phyloP scores from a whole-genome alignment of 139 green algal species.

The Nannochloris sp. region DNA sequence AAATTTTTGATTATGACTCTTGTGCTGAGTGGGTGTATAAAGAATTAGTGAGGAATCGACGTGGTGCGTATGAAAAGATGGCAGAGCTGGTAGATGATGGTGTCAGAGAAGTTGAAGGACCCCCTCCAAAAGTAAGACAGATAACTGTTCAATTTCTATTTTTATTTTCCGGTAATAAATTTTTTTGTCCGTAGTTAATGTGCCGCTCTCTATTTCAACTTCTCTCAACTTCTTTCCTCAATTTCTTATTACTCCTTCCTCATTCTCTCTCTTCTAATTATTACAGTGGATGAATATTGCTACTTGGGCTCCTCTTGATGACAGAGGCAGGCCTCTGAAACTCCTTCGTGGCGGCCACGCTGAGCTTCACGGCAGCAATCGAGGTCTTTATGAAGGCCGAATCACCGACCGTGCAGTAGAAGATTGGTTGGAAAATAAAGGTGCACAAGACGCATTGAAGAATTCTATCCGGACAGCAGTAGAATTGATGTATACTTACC shows the following conservation, averaged over 20 bases:
- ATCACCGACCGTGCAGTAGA: not conserved
- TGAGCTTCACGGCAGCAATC: not conserved
- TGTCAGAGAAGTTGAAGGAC: conserved; percentile 51
- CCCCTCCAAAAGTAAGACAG: conserved; percentile 12
- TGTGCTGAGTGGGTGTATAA: conserved; percentile 29
- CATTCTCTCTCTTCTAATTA: too few relatives aligned
- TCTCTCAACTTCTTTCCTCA: too few relatives aligned
- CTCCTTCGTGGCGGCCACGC: too few relatives aligned
- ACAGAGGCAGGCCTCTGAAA: too few relatives aligned
- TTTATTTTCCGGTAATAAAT: too few relatives aligned
- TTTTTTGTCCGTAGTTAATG: too few relatives aligned
- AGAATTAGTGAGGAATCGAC: conserved; percentile 9
- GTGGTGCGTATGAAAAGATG: not conserved
- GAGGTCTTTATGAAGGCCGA: not conserved
- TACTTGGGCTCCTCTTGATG: too few relatives aligned
- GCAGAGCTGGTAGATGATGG: conserved; percentile 42
- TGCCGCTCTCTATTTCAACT: too few relatives aligned
- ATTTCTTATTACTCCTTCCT: too few relatives aligned
- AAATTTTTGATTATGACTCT: conserved; percentile 3
- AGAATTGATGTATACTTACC: conserved; percentile 46
- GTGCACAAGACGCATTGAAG: conserved; percentile 37
- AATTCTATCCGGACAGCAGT: conserved; percentile 46
- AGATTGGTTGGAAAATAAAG: conserved; percentile 31
- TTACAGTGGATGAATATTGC: too few relatives aligned
- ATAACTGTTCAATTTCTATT: too few relatives aligned